phyloP scores from a whole-genome alignment of 306 rosid species.

The Nissolia schottii region DNA sequence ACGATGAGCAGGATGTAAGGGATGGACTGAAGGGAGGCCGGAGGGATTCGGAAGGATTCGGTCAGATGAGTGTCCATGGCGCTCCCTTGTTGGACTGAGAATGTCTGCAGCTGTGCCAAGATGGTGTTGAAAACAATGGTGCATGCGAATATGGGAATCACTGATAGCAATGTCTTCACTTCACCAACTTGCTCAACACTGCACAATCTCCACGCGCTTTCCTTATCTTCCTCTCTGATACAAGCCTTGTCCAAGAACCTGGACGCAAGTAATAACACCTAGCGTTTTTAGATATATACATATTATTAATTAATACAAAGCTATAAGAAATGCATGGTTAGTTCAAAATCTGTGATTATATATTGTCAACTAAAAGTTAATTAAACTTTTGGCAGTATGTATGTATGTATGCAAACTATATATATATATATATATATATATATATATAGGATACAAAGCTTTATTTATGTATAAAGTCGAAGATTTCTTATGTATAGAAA shows the following conservation, averaged over 20 bases:
- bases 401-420: no score
- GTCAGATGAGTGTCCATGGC: constrained; percentile 71
- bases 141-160: constrained; percentile 89
- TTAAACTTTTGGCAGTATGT: not conserved
- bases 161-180: constrained; percentile 72
- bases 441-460: not conserved
- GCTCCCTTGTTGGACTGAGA: constrained; percentile 94
- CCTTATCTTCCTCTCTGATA: constrained; percentile 52
- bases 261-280: not conserved
- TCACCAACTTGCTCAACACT: constrained; percentile 63
- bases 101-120: constrained; percentile 94
- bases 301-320: no score
- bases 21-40: constrained; percentile 90
- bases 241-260: constrained; percentile 95
- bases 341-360: no score
- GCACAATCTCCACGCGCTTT: constrained; percentile 84
- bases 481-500: not conserved
- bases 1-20: constrained; percentile 84
- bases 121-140: constrained; percentile 94
- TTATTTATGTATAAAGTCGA: not conserved
- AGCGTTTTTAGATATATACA: no score
- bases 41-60: constrained; percentile 68
- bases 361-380: no score
- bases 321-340: no score
- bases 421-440: no score